These are phyloP conservation scores for Vicia faba DNA, from an alignment of 306 rosid species.

Conservation along the genomic window DNA sequence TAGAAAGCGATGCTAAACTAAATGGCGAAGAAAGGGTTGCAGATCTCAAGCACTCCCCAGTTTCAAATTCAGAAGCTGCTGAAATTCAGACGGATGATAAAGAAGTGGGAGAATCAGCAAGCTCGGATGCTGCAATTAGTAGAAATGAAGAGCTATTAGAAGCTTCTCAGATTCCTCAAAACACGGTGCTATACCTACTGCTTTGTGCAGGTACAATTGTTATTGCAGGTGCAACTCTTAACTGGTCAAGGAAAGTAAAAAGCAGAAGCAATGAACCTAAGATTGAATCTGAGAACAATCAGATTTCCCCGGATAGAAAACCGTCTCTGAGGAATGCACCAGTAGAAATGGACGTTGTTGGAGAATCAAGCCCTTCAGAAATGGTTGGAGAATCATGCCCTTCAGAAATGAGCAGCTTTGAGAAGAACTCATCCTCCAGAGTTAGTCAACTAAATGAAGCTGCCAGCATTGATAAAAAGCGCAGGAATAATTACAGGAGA, in stretches of 20 bases:
- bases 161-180: conserved; percentile 18
- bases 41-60: conserved; percentile 28
- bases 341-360: conserved; percentile 43
- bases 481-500: conserved; percentile 53
- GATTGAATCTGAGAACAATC: conserved; percentile 27
- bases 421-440: conserved; percentile 42
- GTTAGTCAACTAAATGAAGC: conserved; percentile 41
- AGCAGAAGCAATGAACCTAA: conserved; percentile 36
- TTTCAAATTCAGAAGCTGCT: conserved; percentile 24
- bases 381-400: conserved; percentile 54
- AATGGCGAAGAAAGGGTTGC: conserved; percentile 1
- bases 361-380: conserved; percentile 65
- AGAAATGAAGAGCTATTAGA: conserved; percentile 17
- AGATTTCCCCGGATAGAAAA: conserved; percentile 38
- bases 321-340: conserved; percentile 44
- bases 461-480: conserved; percentile 58
- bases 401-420: conserved; percentile 73
- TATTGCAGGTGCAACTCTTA: conserved; percentile 43
- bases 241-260: conserved; percentile 40
- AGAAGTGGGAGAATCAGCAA: conserved; percentile 28
- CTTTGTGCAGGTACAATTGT: conserved; percentile 41
- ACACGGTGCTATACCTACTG: conserved; percentile 36
- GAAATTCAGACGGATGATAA: conserved; percentile 9
- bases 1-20: conserved; percentile 9
- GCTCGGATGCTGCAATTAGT: conserved; percentile 29